These are phyloP conservation scores for Pyricularia pennisetigena DNA, from an alignment of 2,329 filamentous ascomycete genomes.

Conservation along the genomic window DNA sequence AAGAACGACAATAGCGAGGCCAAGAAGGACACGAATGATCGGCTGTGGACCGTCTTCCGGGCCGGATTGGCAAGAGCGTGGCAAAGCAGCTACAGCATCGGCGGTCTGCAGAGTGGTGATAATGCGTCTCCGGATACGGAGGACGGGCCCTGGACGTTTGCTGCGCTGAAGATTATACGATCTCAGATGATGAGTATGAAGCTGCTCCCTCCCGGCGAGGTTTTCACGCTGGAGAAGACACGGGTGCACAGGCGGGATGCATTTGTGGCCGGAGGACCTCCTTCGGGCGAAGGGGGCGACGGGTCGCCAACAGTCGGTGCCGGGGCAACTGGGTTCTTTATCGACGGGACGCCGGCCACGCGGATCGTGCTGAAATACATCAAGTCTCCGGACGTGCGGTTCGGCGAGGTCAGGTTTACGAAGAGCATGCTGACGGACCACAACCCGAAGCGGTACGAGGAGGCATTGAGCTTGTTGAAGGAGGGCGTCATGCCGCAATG, in stretches of 20 bases:
- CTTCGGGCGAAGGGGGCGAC: background rate
- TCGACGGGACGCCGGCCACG: conserved; percentile 44
- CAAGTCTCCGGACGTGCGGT: conserved; percentile 58
- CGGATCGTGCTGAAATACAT: conserved; percentile 63
- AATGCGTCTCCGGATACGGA: conserved; percentile 18
- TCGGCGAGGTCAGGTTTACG: conserved; percentile 62
- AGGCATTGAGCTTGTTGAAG: conserved; percentile 51
- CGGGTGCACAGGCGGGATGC: conserved; percentile 58
- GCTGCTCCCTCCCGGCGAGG: conserved; percentile 65
- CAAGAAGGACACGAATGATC: conserved; percentile 54
- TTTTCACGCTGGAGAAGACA: conserved; percentile 62
- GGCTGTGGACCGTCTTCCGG: conserved; percentile 56
- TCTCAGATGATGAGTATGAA: conserved; percentile 60
- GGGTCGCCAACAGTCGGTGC: background rate
- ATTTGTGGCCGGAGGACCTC: conserved; percentile 29
- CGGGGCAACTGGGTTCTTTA: background rate
- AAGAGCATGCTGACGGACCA: conserved; percentile 69
- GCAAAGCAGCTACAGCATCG: conserved; percentile 29
- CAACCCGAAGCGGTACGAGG: conserved; percentile 65
- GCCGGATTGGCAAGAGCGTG: conserved; percentile 53
- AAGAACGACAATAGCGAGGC: conserved; percentile 61
- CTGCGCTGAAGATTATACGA: conserved; percentile 55
- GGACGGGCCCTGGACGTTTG: conserved; percentile 60
- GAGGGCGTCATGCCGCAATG: conserved; percentile 26
- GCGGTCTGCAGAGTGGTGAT: background rate